Conservation (phyloP, 2,329 filamentous ascomycete species). For the Diplodia sapinea region DNA sequence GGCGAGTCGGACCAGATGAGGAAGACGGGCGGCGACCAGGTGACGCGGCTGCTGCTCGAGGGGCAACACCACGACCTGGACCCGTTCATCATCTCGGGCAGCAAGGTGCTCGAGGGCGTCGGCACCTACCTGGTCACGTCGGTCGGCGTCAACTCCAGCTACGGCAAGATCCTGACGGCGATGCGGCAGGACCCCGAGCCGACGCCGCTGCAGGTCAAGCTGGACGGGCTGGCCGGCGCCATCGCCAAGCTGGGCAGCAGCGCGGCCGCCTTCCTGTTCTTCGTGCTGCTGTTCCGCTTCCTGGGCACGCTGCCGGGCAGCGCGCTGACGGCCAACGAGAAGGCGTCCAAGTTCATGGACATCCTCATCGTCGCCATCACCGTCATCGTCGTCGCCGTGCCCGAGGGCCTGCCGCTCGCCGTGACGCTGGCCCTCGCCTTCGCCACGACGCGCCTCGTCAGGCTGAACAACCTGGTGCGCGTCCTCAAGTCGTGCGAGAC, state of each 20-base stretch:
- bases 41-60: conserved; percentile 52
- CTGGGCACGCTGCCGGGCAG: conserved; percentile 41
- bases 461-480: conserved; percentile 46
- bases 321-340: conserved; percentile 36
- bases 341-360: conserved; percentile 48
- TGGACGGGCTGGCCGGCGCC: conserved; percentile 57
- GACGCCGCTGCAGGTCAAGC: conserved; percentile 62
- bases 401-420: conserved; percentile 47
- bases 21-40: conserved; percentile 55
- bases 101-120: conserved; percentile 61
- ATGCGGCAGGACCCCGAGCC: conserved; percentile 59
- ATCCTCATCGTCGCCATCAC: conserved; percentile 52
- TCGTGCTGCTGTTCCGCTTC: conserved; percentile 48
- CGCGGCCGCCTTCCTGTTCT: conserved; percentile 39
- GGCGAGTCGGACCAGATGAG: conserved; percentile 75
- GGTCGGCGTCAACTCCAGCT: conserved; percentile 61
- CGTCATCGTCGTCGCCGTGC: conserved; percentile 51
- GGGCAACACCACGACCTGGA: conserved; percentile 56
- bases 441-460: conserved; percentile 45
- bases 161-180: conserved; percentile 63
- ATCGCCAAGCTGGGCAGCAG: conserved; percentile 58
- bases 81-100: conserved; percentile 67
- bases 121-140: conserved; percentile 62
- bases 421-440: conserved; percentile 47
- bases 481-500: conserved; percentile 45